Base-by-base conservation (phyloP, 2,329 filamentous ascomycete species). In the Cytospora piceae region DNA sequence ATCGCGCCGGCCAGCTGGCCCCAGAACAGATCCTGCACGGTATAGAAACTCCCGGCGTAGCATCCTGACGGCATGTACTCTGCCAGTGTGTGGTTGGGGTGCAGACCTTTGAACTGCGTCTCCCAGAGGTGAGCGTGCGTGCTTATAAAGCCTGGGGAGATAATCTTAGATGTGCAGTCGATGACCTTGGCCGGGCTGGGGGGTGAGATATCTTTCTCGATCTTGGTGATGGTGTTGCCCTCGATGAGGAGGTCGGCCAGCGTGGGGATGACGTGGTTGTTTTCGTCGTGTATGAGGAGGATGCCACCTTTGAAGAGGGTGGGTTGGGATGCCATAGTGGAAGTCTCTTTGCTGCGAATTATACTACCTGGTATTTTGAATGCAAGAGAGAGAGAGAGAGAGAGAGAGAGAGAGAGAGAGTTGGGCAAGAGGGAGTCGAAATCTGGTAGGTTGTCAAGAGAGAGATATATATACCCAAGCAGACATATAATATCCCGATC, bases 161-260 rank as follows among this genome's bases (percentile, higher is more conserved):
- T 5, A 5, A 29, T 29, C 27, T 29, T 29, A 5, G 27, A 29
- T 5, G 27, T 5, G 27, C 27, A 29, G 27, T 29, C 27, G 27
- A 29, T 3, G 27, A 29, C 27, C 27, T 29, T 29, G 27, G 27
- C 27, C 27, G 27, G 3, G 27, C 27, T 5, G 27, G 27, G 27
- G 49, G 58, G 37, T 4, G 46, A 17, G 39, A 69, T 51, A 17
- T 61, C 54, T 11, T 51, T 32, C 8, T 37, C 46, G 58, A 68
- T 64, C 27, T 34, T 15, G 39, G 52, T 22, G 49, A 64, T 66
- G 31, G 32, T 61, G n/a, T 57, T 52, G 42, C 55, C 58, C 29
- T 65, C 54, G 58, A 66, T 57, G 46, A 67, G 63, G 22, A 67
- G 63, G 54, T 67, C 66, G n/a, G 58, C 34, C 22, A 20, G 11